Evolutionary conservation across 116 monocot species (phyloP).

Genomic region (Phalaenopsis hybrid): DNA sequence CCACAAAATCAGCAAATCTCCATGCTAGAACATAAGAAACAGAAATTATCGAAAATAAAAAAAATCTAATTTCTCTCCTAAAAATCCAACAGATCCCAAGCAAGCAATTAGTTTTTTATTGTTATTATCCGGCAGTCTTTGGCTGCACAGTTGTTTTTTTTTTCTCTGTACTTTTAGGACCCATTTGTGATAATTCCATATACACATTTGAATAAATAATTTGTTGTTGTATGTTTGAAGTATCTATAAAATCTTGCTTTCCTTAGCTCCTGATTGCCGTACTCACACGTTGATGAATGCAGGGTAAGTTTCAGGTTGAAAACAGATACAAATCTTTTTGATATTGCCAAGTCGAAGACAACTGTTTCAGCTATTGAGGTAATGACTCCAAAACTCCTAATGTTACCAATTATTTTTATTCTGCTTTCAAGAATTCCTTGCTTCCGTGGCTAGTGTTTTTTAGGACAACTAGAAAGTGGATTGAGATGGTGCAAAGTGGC

Average conservation of each 20-base stretch:
- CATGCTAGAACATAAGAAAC: too few relatives aligned
- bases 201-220: neutral
- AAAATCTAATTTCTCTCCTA: too few relatives aligned
- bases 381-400: conserved; percentile 1
- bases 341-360: conserved; percentile 91
- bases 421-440: neutral
- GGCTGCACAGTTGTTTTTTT: neutral
- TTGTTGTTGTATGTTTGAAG: neutral
- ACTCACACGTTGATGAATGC: conserved; percentile 25
- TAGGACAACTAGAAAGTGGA: conserved; percentile 1
- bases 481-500: neutral
- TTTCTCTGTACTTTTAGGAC: neutral
- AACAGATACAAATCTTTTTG: conserved; percentile 95
- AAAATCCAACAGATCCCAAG: too few relatives aligned
- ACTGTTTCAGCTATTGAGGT: conserved; percentile 92
- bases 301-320: conserved; percentile 86
- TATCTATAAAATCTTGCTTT: neutral
- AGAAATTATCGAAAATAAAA: too few relatives aligned
- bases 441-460: neutral
- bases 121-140: neutral
- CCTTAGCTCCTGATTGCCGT: neutral
- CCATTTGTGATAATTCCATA: neutral
- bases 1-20: too few relatives aligned
- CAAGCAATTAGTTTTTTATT: neutral
- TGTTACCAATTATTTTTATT: conserved; percentile 1